Evolutionary conservation across 2,329 filamentous ascomycete species (phyloP), one percentile per base, ranked within the genome.

Genomic region (Alternaria brassicae): DNA sequence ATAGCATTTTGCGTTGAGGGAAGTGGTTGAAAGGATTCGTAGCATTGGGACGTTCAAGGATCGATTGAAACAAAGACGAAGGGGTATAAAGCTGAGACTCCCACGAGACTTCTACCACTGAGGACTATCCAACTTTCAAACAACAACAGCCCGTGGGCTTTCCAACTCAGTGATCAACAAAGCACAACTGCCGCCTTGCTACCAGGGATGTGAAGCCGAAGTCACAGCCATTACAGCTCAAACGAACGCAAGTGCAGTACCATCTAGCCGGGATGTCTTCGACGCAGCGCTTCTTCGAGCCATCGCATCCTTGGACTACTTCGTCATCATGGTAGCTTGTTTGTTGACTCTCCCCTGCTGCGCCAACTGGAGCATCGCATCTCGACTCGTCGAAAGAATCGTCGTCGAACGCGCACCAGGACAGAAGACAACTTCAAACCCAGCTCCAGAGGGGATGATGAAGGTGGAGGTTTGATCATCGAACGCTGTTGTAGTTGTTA

Each of bases 351-450:
- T 66, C 17, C 75, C 75, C 7, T 63, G 66, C 51, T 77, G 69
- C 17, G 73, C 66, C 17, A 78, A 63, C 36, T 77, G 70, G 19
- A 65, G 67, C 67, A 78, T 72, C 56, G 77, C 65, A 5, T 72
- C 73, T 23, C 68, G 60, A 34, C 78, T 75, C 6, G 77, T 76
- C 15, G 76, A 74, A 25, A 84, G 68, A 48, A 84, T 84, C 50
- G 79, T 81, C 23, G 82, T 84, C 37, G 81, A 83, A 52, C 81
- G 77, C 15, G 80, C 82, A 17, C 81, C 81, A 13, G 92, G 92
- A 74, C 92, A 95, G 75, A 95, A 91, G 9, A 90, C 84, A 13
- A 95, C 84, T 74, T 93, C 87, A 82, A 91, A 95, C 0, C 91
- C 91, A 21, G 89, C 90, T 17, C 91, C 91, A 32, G 80, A 78